Base-by-base conservation (phyloP, 2,329 filamentous ascomycete genomes). In the Trichothecium roseum region DNA sequence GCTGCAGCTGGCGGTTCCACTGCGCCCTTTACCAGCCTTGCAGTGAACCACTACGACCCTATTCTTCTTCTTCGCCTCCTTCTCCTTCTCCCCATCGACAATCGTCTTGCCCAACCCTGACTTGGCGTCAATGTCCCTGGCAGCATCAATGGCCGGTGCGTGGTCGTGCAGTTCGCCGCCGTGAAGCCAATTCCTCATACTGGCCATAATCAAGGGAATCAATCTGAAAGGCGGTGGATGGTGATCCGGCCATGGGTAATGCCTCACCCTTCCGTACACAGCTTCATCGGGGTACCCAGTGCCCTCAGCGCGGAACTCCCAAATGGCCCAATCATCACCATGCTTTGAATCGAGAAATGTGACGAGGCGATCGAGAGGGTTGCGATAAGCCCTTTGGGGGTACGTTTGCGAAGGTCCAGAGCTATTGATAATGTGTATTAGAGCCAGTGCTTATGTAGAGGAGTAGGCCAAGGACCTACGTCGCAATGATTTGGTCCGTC, bases 171-270 rank as follows among this genome's bases (percentile, higher is more conserved):
- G 48, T 10, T 66, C 63, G 8, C 66, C 64, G 12, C 71, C 70
- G 32, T 71, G 65, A 36, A 93, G 56, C 86, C 89, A 96, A 50
- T 89, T 84, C 40, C 84, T 73, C 88, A 98, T 96, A 49, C 83
- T 84, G 1, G 79, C 87, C 72, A 95, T 78, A 42, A 95, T 88
- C 59, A 85, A 69, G 1, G 89, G 89, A 26, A 98, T 79, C 15
- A 96, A 67, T 16, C 78, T 72, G 50, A 98, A 98, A 0, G 91
- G 91, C 35, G 91, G 91, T 4, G 91, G 91, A 54, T 98, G 91
- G 54, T 98, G 91, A 54, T 98, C 91, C 0, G 91, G 91, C 78
- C 85, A 98, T 1, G 91, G 91, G 51, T 88, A 96, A 60, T 98
- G 91, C 43, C 81, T 75, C 43, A 96, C 80, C 3, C 88, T 73